A percentile compares a stretch with the other conserved stretches of the same genome.
Conservation (phyloP, 441 rosid species). For the Raphanus hybrid region DNA sequence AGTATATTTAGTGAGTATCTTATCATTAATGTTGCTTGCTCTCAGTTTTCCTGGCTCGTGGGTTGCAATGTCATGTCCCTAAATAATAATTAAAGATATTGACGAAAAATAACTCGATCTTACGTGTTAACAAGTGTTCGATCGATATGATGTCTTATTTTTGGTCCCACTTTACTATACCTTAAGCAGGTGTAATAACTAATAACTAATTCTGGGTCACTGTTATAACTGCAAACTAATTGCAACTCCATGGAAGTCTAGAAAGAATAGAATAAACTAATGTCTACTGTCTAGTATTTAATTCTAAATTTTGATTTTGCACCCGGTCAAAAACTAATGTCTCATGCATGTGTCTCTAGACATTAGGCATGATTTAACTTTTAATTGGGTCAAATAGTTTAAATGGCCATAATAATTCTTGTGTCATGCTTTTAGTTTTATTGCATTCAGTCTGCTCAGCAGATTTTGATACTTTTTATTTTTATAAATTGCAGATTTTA, state of each 20-base stretch:
- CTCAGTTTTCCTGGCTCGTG: slow-evolving; percentile 23
- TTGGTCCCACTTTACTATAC: slow-evolving; percentile 27
- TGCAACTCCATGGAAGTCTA: slow-evolving; percentile 11
- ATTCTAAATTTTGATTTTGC: neutral
- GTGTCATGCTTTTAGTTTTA: too few species aligned
- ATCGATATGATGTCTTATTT: slow-evolving; percentile 1
- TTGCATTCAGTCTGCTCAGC: too few species aligned
- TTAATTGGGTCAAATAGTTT: too few species aligned
- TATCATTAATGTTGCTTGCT: too few species aligned
- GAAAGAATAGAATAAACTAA: neutral
- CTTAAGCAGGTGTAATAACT: slow-evolving; percentile 22
- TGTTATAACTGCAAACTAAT: slow-evolving; percentile 6
- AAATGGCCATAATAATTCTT: too few species aligned
- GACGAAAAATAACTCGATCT: neutral
- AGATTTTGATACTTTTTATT: too few species aligned
- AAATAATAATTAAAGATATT: neutral
- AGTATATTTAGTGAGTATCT: too few species aligned
- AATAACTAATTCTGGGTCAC: slow-evolving; percentile 26
- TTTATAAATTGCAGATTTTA: too few species aligned
- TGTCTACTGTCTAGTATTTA: neutral
- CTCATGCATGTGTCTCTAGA: too few species aligned
- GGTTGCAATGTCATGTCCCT: slow-evolving; percentile 40
- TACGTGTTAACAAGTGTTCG: slow-evolving; percentile 32
- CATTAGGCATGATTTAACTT: too few species aligned
- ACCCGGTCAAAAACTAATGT: too few species aligned